Evolutionary conservation across 2,329 filamentous ascomycete genomes (phyloP).

Genomic region (Fusarium zealandicum): DNA sequence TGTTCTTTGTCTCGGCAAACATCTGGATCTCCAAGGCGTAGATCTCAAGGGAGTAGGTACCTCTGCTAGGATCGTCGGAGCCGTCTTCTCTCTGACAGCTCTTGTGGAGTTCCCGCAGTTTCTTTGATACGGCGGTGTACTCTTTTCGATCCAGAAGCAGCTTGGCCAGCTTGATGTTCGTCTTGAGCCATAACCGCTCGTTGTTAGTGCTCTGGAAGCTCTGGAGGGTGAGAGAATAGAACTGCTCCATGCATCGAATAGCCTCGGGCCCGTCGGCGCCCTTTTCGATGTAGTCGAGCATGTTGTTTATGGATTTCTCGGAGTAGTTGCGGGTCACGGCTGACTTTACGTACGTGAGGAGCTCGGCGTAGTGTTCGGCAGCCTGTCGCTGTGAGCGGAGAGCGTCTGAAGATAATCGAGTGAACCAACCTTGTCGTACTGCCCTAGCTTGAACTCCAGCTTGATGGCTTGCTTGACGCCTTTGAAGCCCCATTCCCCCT

Average conservation of each 20-base stretch:
- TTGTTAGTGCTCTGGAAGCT: constrained; percentile 99
- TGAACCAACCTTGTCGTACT: constrained; percentile 79
- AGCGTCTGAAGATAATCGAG: background rate
- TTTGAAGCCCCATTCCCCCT: constrained; percentile 99
- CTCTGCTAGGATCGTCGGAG: constrained; percentile 89
- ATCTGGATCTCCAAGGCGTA: constrained; percentile 99
- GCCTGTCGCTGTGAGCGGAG: constrained; percentile 63
- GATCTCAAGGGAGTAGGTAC: constrained; percentile 93
- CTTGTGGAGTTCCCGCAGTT: constrained; percentile 86
- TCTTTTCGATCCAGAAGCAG: constrained; percentile 91
- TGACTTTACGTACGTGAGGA: constrained; percentile 96
- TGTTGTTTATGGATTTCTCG: constrained; percentile 99
- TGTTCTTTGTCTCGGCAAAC: constrained; percentile 96
- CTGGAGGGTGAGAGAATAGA: constrained; percentile 91
- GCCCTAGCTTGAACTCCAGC: constrained; percentile 90
- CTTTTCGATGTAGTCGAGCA: constrained; percentile 98
- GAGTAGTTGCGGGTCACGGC: constrained; percentile 98
- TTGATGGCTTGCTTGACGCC: constrained; percentile 98
- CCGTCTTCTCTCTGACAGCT: constrained; percentile 90
- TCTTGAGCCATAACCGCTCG: constrained; percentile 96
- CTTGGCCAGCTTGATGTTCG: constrained; percentile 94
- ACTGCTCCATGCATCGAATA: constrained; percentile 85
- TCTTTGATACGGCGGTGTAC: constrained; percentile 79
- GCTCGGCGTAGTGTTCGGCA: constrained; percentile 89
- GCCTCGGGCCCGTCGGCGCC: constrained; percentile 73